phyloP scores from a whole-genome alignment of 129 eudicot species.

The Flaveria trinervia region DNA sequence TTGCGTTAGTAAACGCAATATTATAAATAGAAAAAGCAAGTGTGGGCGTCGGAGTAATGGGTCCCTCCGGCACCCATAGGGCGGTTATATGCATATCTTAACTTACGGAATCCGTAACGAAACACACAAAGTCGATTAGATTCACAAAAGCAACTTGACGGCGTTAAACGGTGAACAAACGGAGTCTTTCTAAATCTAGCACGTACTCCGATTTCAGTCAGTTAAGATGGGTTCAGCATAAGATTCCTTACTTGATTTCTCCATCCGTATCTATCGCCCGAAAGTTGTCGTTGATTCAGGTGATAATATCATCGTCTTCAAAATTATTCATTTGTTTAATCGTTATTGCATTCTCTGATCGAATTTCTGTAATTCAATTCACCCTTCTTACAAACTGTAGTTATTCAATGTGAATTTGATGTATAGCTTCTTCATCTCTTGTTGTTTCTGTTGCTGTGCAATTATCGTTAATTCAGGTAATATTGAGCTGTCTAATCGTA shows the following conservation, averaged over 20 bases:
- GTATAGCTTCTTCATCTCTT: not conserved
- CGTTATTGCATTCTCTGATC: conserved; percentile 24
- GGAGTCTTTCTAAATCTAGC: conserved; percentile 25
- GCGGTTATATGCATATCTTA: not conserved
- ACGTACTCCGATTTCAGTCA: conserved; percentile 22
- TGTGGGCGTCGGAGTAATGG: too few relatives aligned
- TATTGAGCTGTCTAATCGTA: not conserved
- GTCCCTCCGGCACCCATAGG: too few relatives aligned
- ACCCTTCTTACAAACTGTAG: conserved; percentile 19
- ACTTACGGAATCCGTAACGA: conserved; percentile 25
- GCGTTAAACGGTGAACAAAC: conserved; percentile 10
- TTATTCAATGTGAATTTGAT: conserved; percentile 3
- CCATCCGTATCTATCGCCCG: conserved; percentile 15
- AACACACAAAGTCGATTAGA: not conserved
- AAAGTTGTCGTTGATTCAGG: conserved; percentile 12
- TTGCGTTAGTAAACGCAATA: too few relatives aligned
- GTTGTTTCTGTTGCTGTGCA: not conserved
- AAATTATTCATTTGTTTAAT: not conserved
- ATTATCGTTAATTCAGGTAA: conserved; percentile 30
- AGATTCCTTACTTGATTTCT: conserved; percentile 25
- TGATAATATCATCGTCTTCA: not conserved
- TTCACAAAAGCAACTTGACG: not conserved
- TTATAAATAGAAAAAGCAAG: too few relatives aligned
- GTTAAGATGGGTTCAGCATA: conserved; percentile 15
- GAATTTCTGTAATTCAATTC: conserved; percentile 6